Conservation (phyloP, 768 basidiomycete species). For the Cystofilobasidium macerans region DNA sequence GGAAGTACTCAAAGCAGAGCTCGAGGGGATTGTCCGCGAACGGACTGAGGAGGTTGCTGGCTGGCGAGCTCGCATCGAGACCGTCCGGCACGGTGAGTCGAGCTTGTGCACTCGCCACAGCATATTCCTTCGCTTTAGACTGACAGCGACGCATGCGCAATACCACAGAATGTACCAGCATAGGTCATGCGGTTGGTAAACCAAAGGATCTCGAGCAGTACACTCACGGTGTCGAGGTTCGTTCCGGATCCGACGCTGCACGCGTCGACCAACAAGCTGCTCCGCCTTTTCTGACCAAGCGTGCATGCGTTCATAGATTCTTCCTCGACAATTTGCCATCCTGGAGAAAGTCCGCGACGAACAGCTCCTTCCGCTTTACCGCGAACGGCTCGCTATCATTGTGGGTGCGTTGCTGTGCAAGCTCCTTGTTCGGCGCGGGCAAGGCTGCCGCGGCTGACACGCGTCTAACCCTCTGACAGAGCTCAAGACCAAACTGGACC, state of each 20-base stretch:
- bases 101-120: not conserved
- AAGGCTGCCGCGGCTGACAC: not conserved
- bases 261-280: not conserved
- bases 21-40: constrained; percentile 59
- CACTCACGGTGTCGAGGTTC: constrained; percentile 29
- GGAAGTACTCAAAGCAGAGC: constrained; percentile 59
- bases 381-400: not conserved
- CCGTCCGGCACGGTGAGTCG: constrained; percentile 58
- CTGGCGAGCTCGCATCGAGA: constrained; percentile 56
- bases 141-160: not conserved
- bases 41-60: constrained; percentile 64
- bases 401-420: not conserved
- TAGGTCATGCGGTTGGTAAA: constrained; percentile 53
- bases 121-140: not conserved
- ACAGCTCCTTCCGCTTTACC: constrained; percentile 10
- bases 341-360: constrained; percentile 13
- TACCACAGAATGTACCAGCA: constrained; percentile 60
- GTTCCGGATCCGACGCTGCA: constrained; percentile 37
- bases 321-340: not conserved
- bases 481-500: constrained; percentile 2
- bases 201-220: constrained; percentile 43
- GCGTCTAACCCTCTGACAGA: not conserved
- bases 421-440: no score
- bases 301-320: not conserved
- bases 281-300: not conserved